Conservation (phyloP, 2,329 filamentous ascomycete genomes). For the Tolypocladium paradoxum region DNA sequence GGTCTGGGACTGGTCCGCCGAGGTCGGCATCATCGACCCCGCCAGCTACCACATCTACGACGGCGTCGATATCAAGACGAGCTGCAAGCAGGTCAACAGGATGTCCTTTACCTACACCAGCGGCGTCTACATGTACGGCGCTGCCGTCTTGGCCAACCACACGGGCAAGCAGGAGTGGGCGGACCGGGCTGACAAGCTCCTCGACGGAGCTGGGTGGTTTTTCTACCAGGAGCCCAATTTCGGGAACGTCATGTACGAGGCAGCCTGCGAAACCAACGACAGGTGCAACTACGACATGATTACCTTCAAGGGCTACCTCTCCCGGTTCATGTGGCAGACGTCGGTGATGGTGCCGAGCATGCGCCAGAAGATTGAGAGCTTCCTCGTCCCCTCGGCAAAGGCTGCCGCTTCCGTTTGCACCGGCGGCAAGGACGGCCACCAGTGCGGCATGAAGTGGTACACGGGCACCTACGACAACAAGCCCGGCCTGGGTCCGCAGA, state of each 20-base stretch:
- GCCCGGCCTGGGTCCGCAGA: constrained; percentile 49
- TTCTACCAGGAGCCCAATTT: constrained; percentile 41
- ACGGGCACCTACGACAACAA: constrained; percentile 42
- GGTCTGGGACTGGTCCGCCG: constrained; percentile 54
- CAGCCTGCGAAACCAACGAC: constrained; percentile 48
- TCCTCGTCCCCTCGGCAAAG: constrained; percentile 39
- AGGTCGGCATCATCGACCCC: constrained; percentile 45
- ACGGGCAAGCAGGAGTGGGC: constrained; percentile 44
- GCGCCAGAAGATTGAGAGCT: constrained; percentile 30
- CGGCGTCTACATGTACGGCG: constrained; percentile 55
- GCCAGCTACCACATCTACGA: constrained; percentile 46
- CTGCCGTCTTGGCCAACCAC: constrained; percentile 52
- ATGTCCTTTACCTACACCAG: constrained; percentile 55
- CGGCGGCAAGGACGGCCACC: constrained; percentile 38
- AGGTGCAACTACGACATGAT: constrained; percentile 53
- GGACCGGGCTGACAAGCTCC: constrained; percentile 38
- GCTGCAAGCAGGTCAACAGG: constrained; percentile 42
- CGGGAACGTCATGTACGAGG: constrained; percentile 53
- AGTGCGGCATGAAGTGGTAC: constrained; percentile 56
- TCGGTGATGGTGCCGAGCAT: constrained; percentile 46
- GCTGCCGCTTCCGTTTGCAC: constrained; percentile 48
- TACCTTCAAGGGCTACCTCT: constrained; percentile 58
- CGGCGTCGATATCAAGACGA: constrained; percentile 42
- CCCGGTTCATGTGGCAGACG: constrained; percentile 52
- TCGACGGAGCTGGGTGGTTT: constrained; percentile 41